Conservation (phyloP, 164 flowering plant genomes). For the Magnolia kwangsiensis region DNA sequence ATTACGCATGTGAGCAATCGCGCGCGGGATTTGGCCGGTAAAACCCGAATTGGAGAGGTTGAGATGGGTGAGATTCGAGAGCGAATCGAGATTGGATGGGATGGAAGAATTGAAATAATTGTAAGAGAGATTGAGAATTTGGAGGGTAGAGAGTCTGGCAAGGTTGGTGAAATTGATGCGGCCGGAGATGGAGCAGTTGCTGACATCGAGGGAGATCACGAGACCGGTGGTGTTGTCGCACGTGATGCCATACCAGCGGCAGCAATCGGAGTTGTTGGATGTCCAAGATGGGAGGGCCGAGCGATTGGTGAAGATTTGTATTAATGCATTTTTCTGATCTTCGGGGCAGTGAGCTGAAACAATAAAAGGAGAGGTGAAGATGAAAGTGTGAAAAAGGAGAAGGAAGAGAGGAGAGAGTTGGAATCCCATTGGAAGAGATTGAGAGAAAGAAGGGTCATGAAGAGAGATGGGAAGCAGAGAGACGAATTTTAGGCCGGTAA, state of each 20-base stretch:
- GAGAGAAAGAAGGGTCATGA: not conserved
- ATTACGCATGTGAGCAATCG: conserved; percentile 24
- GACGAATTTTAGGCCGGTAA: no score
- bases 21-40: conserved; percentile 39
- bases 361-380: not conserved
- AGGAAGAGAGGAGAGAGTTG: conserved; percentile 4
- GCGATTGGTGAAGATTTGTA: conserved; percentile 6
- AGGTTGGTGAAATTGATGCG: not conserved
- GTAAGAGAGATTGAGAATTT: conserved; percentile 32
- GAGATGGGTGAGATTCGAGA: conserved; percentile 31
- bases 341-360: conserved; percentile 20
- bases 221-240: conserved; percentile 27
- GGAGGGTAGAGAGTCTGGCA: conserved; percentile 8
- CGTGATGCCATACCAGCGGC: conserved; percentile 33
- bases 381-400: conserved; percentile 5
- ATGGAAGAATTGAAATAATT: conserved; percentile 31
- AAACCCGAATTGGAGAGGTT: conserved; percentile 49
- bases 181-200: conserved; percentile 17
- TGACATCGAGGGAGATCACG: conserved; percentile 32
- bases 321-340: conserved; percentile 22
- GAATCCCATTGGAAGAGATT: conserved; percentile 23
- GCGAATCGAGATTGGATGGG: conserved; percentile 31
- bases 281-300: conserved; percentile 31
- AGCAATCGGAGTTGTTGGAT: conserved; percentile 24
- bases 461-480: conserved; percentile 30